Conservation (phyloP, 169 alveolate species). For the Cryptosporidium felis region DNA sequence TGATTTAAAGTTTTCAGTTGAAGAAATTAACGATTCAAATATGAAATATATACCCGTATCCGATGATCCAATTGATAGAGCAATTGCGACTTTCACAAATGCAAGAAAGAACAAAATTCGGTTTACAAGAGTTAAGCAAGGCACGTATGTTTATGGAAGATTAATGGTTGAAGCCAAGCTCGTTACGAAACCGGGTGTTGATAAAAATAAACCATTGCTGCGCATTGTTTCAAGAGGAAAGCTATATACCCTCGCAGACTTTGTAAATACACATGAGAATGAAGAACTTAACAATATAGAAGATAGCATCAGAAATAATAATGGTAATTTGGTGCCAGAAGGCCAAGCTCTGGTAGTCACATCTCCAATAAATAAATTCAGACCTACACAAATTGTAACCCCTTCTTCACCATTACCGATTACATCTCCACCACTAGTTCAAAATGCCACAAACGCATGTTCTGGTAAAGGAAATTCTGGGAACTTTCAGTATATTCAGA, state of each 20-base stretch:
- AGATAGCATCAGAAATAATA: slow-evolving; percentile 20
- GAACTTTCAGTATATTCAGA: slow-evolving; percentile 21
- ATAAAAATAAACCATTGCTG: slow-evolving; percentile 53
- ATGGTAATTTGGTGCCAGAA: slow-evolving; percentile 26
- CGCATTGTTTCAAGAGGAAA: slow-evolving; percentile 64
- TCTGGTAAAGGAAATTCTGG: not conserved
- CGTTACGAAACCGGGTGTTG: slow-evolving; percentile 67
- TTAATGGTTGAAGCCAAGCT: slow-evolving; percentile 71
- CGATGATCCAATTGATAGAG: slow-evolving; percentile 71
- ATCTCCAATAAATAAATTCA: slow-evolving; percentile 37
- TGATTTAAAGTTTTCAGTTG: slow-evolving; percentile 58
- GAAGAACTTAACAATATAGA: slow-evolving; percentile 58
- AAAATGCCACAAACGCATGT: not conserved
- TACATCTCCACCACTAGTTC: not conserved
- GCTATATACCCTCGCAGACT: slow-evolving; percentile 52
- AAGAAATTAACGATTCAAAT: slow-evolving; percentile 45
- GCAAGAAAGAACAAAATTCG: slow-evolving; percentile 43
- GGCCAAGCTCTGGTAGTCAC: slow-evolving; percentile 45
- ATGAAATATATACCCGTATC: slow-evolving; percentile 54
- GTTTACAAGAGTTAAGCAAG: slow-evolving; percentile 59
- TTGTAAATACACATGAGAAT: slow-evolving; percentile 59
- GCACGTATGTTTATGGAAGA: slow-evolving; percentile 67
- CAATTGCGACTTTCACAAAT: slow-evolving; percentile 69
- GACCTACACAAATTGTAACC: slow-evolving; percentile 16
- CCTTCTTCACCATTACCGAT: slow-evolving; percentile 13